Evolutionary conservation across 306 rosid species (phyloP), one percentile per base, ranked within the genome.

Genomic region (Cucumis cinereus): DNA sequence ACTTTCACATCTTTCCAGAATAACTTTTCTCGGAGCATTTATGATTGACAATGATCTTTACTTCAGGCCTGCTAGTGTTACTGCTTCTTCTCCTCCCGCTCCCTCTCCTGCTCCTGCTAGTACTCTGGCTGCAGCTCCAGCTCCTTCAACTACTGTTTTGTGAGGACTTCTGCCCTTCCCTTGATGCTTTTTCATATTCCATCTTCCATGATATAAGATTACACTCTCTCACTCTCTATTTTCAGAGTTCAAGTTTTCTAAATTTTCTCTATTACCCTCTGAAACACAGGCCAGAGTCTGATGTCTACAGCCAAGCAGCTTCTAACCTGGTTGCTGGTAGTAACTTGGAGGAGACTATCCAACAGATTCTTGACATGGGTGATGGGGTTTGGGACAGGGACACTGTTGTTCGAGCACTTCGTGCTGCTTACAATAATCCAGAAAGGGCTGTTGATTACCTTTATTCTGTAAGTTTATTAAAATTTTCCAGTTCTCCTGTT

Each of bases 361-460:
- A 93, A 81, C 97, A 91, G 80, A 91, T 93, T 55, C 87, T 93
- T 78, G 96, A 87, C 52, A 85, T 93, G 87, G 98, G 98, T 57
- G 98, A 93, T 40, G 98, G 97, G 35, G 86, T 85, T 73, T 93
- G 98, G 98, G 97, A 93, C 54, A 89, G 93, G 82, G 98, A 91
- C 59, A 91, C 91, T 75, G 98, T 93, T 71, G 77, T 87, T 38
- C 91, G 92, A 52, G 97, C 98, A 74, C 92, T 93, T 68, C 93
- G 97, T 24, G 93, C 98, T 85, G 97, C 98, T 49, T 93, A 40
- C 81, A 93, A 93, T 83, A 93, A 93, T 84, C 98, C 98, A 19
- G 98, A 86, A 83, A 91, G 98, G 82, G 97, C 97, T 59, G 87
- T 93, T 80, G 98, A 93, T 80, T 93, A 91, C 85, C 85, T 93